A percentile compares a stretch with the other conserved stretches of the same genome.
phyloP scores from a whole-genome alignment of 495 filamentous ascomycete genomes.

The Poronia punctata region DNA sequence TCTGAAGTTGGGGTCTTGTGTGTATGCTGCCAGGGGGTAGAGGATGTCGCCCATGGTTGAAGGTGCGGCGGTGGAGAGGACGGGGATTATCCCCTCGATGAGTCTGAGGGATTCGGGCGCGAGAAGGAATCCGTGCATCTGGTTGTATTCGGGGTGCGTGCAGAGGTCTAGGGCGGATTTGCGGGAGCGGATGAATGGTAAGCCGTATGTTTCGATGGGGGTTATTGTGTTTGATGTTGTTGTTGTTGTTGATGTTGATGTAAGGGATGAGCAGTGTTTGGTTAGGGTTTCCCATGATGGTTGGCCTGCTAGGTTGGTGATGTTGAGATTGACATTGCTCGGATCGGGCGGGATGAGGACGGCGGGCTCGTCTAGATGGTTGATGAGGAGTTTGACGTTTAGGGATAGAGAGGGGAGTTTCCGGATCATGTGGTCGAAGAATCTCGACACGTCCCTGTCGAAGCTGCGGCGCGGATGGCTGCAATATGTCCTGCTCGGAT shows the following conservation, averaged over 20 bases:
- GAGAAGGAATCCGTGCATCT: slow-evolving; percentile 23
- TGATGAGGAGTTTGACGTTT: slow-evolving; percentile 70
- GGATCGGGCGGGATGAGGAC: slow-evolving; percentile 48
- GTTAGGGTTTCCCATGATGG: slow-evolving; percentile 8
- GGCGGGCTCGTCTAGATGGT: slow-evolving; percentile 68
- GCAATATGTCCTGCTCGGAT: slow-evolving; percentile 17
- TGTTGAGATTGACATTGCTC: slow-evolving; percentile 1
- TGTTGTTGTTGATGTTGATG: not conserved
- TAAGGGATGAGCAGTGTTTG: slow-evolving; percentile 11
- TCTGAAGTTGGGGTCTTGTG: slow-evolving; percentile 19
- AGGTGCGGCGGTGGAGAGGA: slow-evolving; percentile 31
- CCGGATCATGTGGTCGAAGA: slow-evolving; percentile 46
- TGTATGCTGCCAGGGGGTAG: slow-evolving; percentile 30
- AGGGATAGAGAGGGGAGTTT: slow-evolving; percentile 55
- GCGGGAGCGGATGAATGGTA: slow-evolving; percentile 21
- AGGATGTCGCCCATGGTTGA: slow-evolving; percentile 34
- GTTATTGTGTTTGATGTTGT: not conserved
- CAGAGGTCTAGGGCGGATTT: slow-evolving; percentile 19
- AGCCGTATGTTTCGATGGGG: slow-evolving; percentile 12
- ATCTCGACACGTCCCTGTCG: slow-evolving; percentile 16
- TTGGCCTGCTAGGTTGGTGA: slow-evolving; percentile 10
- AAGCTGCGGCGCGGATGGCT: slow-evolving; percentile 15
- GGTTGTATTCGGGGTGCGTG: slow-evolving; percentile 20
- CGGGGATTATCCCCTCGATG: slow-evolving; percentile 23
- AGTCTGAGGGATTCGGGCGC: slow-evolving; percentile 22